Percentiles rank a stretch among this genome's conserved stretches.
These are phyloP conservation scores for Aspergillus persii DNA, from an alignment of 2,329 filamentous ascomycete species.

Conservation along the genomic window DNA sequence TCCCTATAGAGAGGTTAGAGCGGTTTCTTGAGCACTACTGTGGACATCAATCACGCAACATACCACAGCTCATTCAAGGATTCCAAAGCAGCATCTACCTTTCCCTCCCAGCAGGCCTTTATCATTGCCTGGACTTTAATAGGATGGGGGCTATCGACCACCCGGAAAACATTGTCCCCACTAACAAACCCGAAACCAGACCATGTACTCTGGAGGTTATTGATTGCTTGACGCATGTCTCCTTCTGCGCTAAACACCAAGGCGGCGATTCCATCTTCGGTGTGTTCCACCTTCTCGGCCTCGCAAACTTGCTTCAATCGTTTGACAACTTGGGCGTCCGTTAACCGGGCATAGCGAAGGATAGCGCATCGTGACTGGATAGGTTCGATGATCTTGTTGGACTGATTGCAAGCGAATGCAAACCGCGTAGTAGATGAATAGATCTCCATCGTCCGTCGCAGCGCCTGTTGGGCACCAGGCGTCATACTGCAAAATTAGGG, in stretches of 20 bases:
- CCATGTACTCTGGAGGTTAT: slow-evolving; percentile 90
- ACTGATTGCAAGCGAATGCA: slow-evolving; percentile 97
- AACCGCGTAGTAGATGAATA: slow-evolving; percentile 96
- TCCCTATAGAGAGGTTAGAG: slow-evolving; percentile 46
- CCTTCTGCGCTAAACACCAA: slow-evolving; percentile 96
- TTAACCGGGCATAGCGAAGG: slow-evolving; percentile 86
- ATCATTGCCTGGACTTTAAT: slow-evolving; percentile 99
- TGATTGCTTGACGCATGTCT: slow-evolving; percentile 98
- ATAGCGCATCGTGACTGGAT: slow-evolving; percentile 96
- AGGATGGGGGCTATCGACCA: slow-evolving; percentile 94
- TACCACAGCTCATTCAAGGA: slow-evolving; percentile 85
- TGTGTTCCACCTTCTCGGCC: slow-evolving; percentile 85
- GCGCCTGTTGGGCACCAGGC: slow-evolving; percentile 88
- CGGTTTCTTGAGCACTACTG: slow-evolving; percentile 1
- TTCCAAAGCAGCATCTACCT: slow-evolving; percentile 83
- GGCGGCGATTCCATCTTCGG: slow-evolving; percentile 91
- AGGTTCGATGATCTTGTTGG: slow-evolving; percentile 99
- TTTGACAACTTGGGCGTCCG: slow-evolving; percentile 89
- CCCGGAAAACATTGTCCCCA: slow-evolving; percentile 95
- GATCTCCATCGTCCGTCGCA: slow-evolving; percentile 97
- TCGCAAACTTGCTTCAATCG: slow-evolving; percentile 88
- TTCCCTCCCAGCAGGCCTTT: slow-evolving; percentile 91
- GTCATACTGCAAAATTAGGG: slow-evolving; percentile 66
- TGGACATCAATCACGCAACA: slow-evolving; percentile 15
- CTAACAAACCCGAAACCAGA: slow-evolving; percentile 97